These are phyloP conservation scores for Fusarium albidum DNA, from an alignment of 2,329 filamentous ascomycete genomes.

Conservation along the genomic window DNA sequence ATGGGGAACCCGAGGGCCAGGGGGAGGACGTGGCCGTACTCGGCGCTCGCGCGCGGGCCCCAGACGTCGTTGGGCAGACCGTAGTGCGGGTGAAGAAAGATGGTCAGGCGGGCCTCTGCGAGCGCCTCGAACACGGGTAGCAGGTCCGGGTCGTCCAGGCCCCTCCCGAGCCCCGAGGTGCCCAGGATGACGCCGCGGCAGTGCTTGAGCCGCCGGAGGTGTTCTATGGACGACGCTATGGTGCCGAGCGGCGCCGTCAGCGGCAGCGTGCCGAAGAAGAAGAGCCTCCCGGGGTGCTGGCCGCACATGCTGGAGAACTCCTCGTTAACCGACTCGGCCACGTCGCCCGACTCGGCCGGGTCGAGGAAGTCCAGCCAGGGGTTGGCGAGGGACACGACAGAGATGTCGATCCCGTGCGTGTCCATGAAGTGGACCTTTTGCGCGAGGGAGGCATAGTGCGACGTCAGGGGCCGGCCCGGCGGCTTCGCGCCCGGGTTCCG, in stretches of 20 bases:
- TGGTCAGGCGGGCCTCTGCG: slow-evolving; percentile 67
- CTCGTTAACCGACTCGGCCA: slow-evolving; percentile 75
- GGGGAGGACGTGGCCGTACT: slow-evolving; percentile 88
- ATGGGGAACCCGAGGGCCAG: slow-evolving; percentile 88
- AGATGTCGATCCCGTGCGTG: slow-evolving; percentile 80
- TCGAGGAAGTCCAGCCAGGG: slow-evolving; percentile 91
- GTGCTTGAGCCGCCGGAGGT: slow-evolving; percentile 68
- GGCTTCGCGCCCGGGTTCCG: slow-evolving; percentile 64
- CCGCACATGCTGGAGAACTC: slow-evolving; percentile 79
- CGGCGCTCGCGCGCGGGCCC: slow-evolving; percentile 70
- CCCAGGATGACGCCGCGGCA: slow-evolving; percentile 90
- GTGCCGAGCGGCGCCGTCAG: slow-evolving; percentile 71
- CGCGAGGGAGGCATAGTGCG: slow-evolving; percentile 81
- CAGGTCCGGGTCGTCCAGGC: slow-evolving; percentile 79
- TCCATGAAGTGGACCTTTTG: slow-evolving; percentile 91
- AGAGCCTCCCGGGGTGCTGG: slow-evolving; percentile 72
- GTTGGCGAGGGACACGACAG: slow-evolving; percentile 88
- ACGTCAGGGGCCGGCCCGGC: slow-evolving; percentile 82
- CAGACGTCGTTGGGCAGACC: slow-evolving; percentile 83
- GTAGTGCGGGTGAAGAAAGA: slow-evolving; percentile 94
- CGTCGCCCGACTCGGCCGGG: slow-evolving; percentile 65
- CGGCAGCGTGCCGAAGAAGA: slow-evolving; percentile 84
- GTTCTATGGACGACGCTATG: slow-evolving; percentile 70
- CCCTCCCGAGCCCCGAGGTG: slow-evolving; percentile 80
- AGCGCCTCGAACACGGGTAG: slow-evolving; percentile 77